phyloP scores from a whole-genome alignment of 805 yeast species.

The Wickerhamomyces hampshirensis region DNA sequence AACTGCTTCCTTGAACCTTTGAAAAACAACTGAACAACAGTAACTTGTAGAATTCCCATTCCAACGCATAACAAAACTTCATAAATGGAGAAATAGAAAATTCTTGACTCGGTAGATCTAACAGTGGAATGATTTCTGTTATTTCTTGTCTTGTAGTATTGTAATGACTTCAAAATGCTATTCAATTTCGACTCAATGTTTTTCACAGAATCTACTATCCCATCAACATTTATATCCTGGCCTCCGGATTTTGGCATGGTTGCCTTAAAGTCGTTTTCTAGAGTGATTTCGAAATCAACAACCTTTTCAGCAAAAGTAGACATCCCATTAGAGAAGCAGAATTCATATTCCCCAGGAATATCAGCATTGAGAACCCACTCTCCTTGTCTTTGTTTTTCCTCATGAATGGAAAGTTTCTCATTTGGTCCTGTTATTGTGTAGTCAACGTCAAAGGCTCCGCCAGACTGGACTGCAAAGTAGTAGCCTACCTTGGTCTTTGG shows the following conservation, averaged over 20 bases:
- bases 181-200: slow-evolving; percentile 57
- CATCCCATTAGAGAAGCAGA: slow-evolving; percentile 61
- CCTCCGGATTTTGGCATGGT: slow-evolving; percentile 26
- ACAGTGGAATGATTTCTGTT: slow-evolving; percentile 88
- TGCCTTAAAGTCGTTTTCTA: slow-evolving; percentile 38
- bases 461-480: slow-evolving; percentile 64
- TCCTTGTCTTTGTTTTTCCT: slow-evolving; percentile 57
- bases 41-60: slow-evolving; percentile 66
- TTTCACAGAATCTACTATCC: slow-evolving; percentile 38
- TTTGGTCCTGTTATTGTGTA: slow-evolving; percentile 56
- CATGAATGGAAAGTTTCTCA: slow-evolving; percentile 41
- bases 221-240: slow-evolving; percentile 48
- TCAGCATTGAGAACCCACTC: slow-evolving; percentile 56
- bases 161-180: slow-evolving; percentile 53
- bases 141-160: slow-evolving; percentile 86
- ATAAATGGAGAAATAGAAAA: slow-evolving; percentile 70
- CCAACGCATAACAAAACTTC: slow-evolving; percentile 71
- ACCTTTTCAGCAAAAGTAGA: slow-evolving; percentile 71
- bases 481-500: slow-evolving; percentile 60
- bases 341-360: slow-evolving; percentile 55
- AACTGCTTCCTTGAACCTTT: slow-evolving; percentile 65
- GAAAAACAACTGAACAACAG: slow-evolving; percentile 66
- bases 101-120: slow-evolving; percentile 71
- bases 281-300: slow-evolving; percentile 56
- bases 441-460: slow-evolving; percentile 66